Evolutionary conservation across 805 yeast genomes (phyloP), one percentile per base, ranked within the genome.

Genomic region (Groenewaldozyma salmanticensis): DNA sequence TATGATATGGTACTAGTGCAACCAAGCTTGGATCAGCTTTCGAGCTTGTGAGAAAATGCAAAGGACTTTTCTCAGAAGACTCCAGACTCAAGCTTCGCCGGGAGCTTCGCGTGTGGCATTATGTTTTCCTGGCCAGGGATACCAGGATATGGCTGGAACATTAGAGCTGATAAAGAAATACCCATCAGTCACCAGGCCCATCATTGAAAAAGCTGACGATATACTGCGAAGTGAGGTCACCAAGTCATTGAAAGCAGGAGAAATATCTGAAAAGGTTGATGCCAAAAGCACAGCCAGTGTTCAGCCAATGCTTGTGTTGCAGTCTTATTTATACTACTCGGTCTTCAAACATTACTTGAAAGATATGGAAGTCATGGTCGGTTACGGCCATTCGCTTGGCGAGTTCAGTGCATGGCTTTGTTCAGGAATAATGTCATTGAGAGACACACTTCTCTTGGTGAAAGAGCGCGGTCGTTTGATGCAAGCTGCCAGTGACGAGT

Each of bases 201-300:
- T 62, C 2, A 45, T 62, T 2, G 55, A 54, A 13, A 49, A 53
- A 27, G 45, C 52, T n/a, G 63, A 61, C 34, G 56, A 51, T 24
- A 38, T 51, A 7, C 37, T 55, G 32, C 36, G 46, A 11, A 39
- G 40, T 21, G 37, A 42, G n/a, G 20, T 52, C 19, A 43, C 56
- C 3, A 20, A 37, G n/a, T 43, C 42, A 6, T 43, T 54, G 15
- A 17, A 52, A 44, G 33, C 32, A 40, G 19, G 33, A 18, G 31
- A 22, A 33, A 27, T 2, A 43, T 24, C 20, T 29, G 31, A 48
- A 61, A 32, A 54, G 50, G 20, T 47, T 57, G 21, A 72, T 77
- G 0, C 57, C 66, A 33, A 61, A 68, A 49, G 77, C 77, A 18
- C 80, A 74, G 59, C 79, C 79, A 3, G 69, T 77, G 19, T 67